Percentiles rank a stretch among this genome's conserved stretches.
phyloP scores from a whole-genome alignment of 768 basidiomycete species.

The Lactarius hatsudake region DNA sequence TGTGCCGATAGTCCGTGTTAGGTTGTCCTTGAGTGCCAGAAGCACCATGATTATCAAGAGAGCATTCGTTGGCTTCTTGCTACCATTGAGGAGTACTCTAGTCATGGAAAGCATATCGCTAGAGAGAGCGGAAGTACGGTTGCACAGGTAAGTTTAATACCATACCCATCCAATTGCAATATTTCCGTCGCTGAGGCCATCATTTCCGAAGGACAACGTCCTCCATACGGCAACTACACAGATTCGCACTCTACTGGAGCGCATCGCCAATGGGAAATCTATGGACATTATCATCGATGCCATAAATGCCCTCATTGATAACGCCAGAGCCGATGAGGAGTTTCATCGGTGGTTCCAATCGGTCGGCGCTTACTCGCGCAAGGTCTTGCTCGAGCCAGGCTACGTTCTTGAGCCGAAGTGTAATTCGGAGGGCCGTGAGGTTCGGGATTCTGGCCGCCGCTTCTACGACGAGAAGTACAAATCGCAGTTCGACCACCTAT shows the following conservation, averaged over 20 bases:
- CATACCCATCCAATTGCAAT: slow-evolving; percentile 9
- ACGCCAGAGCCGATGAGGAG: slow-evolving; percentile 70
- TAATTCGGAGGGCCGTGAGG: slow-evolving; percentile 55
- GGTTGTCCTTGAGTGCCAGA: slow-evolving; percentile 89
- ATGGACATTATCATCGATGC: slow-evolving; percentile 70
- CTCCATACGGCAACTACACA: slow-evolving; percentile 58
- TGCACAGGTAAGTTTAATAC: slow-evolving; percentile 32
- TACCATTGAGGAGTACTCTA: slow-evolving; percentile 59
- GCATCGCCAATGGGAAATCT: slow-evolving; percentile 77
- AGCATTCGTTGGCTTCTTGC: slow-evolving; percentile 71
- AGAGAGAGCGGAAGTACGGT: slow-evolving; percentile 28
- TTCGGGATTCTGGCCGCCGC: slow-evolving; percentile 66
- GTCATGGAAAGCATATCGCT: slow-evolving; percentile 45
- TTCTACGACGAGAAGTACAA: slow-evolving; percentile 81
- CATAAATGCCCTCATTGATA: slow-evolving; percentile 66
- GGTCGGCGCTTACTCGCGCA: slow-evolving; percentile 63
- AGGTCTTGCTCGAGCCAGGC: slow-evolving; percentile 74
- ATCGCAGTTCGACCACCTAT: slow-evolving; percentile 76
- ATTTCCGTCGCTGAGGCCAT: slow-evolving; percentile 27
- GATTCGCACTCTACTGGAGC: slow-evolving; percentile 80
- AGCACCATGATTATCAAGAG: slow-evolving; percentile 86
- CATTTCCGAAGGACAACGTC: slow-evolving; percentile 44
- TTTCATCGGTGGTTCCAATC: slow-evolving; percentile 70
- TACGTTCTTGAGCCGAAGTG: slow-evolving; percentile 82
- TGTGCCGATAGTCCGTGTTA: slow-evolving; percentile 26